Conservation (phyloP, 495 filamentous ascomycete genomes). For the Cryomyces minteri region DNA sequence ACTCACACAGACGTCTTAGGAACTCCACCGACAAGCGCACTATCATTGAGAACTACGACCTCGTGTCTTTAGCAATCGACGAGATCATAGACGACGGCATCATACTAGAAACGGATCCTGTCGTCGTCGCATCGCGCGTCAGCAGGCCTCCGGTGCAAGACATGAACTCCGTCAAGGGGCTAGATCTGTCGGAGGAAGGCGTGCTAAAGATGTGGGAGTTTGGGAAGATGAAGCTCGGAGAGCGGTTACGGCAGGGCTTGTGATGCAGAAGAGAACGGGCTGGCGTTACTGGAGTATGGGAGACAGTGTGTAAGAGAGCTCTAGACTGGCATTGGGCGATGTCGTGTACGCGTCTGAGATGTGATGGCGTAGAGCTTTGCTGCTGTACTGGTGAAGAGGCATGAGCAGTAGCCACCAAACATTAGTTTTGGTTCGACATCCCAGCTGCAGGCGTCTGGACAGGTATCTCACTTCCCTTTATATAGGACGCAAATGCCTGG, state of each 20-base stretch:
- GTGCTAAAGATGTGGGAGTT: conserved; percentile 90
- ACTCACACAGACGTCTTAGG: conserved; percentile 21
- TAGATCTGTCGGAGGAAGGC: conserved; percentile 92
- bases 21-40: conserved; percentile 94
- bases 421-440: too few relatives aligned
- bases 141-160: conserved; percentile 86
- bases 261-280: conserved; percentile 10
- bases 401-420: too few relatives aligned
- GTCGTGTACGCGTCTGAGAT: too few relatives aligned
- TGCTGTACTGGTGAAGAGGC: too few relatives aligned
- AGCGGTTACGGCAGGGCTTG: conserved; percentile 71
- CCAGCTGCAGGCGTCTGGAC: too few relatives aligned
- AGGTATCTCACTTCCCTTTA: too few relatives aligned
- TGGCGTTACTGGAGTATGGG: too few relatives aligned
- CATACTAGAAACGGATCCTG: conserved; percentile 89
- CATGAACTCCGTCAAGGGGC: conserved; percentile 67
- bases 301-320: too few relatives aligned
- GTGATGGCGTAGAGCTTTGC: too few relatives aligned
- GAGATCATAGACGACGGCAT: conserved; percentile 95
- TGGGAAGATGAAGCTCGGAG: conserved; percentile 78
- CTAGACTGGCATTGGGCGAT: too few relatives aligned
- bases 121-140: conserved; percentile 76
- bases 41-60: conserved; percentile 94
- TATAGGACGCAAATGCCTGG: too few relatives aligned
- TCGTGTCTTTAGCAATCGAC: conserved; percentile 75